These are phyloP conservation scores for Geoglossum cookeanum DNA, from an alignment of 2,329 filamentous ascomycete species.

Conservation along the genomic window DNA sequence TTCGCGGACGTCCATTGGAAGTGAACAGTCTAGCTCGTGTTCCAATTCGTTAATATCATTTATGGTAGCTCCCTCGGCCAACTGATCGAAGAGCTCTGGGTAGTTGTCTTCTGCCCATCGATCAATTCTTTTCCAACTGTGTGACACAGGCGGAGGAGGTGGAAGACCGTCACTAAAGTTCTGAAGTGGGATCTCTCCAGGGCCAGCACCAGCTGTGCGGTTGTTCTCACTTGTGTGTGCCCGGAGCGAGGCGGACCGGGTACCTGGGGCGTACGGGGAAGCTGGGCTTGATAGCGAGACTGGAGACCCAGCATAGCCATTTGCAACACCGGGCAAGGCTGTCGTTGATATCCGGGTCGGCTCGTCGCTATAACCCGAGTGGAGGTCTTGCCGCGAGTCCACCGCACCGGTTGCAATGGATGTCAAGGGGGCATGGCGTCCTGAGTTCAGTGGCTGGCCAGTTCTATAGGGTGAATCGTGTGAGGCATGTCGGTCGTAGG, in stretches of 20 bases:
- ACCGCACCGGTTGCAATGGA: conserved; percentile 70
- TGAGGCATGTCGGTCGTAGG: conserved; percentile 65
- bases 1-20: conserved; percentile 84
- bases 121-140: conserved; percentile 92
- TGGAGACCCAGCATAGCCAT: conserved; percentile 41
- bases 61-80: conserved; percentile 75
- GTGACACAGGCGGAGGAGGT: conserved; percentile 66
- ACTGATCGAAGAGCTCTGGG: conserved; percentile 79
- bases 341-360: conserved; percentile 33
- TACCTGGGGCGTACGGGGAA: conserved; percentile 74
- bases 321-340: conserved; percentile 22
- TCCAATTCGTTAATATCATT: conserved; percentile 97
- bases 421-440: conserved; percentile 62
- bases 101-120: conserved; percentile 90
- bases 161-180: conserved; percentile 82
- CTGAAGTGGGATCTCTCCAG: conserved; percentile 76
- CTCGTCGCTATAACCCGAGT: conserved; percentile 61
- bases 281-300: conserved; percentile 36
- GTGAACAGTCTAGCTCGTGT: conserved; percentile 82
- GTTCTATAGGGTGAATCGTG: conserved; percentile 87
- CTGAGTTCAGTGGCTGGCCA: conserved; percentile 70
- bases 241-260: conserved; percentile 53
- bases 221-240: neutral
- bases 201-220: neutral
- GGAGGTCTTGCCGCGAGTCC: conserved; percentile 74